phyloP scores from a whole-genome alignment of 2,329 filamentous ascomycete genomes.

The Aspergillus sp. region DNA sequence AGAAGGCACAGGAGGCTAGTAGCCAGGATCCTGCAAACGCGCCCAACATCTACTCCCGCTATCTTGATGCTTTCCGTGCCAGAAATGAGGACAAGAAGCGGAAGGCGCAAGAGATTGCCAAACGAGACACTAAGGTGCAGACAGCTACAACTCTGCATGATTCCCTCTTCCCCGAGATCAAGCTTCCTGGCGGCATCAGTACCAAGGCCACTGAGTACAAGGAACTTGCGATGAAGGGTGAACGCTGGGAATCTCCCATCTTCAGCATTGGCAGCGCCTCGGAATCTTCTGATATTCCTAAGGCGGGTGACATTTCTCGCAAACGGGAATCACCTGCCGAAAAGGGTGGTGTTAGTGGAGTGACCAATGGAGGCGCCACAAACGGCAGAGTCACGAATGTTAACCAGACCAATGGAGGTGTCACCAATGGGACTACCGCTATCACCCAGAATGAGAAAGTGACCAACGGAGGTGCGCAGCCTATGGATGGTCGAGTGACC shows the following conservation, averaged over 20 bases:
- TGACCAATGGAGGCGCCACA: not conserved
- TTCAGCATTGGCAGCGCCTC: slow-evolving; percentile 82
- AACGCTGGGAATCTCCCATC: slow-evolving; percentile 91
- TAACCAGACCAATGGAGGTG: slow-evolving; percentile 20
- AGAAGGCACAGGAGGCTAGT: slow-evolving; percentile 68
- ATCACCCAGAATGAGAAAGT: slow-evolving; percentile 15
- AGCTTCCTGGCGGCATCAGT: slow-evolving; percentile 83
- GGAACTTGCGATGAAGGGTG: slow-evolving; percentile 81
- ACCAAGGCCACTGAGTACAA: slow-evolving; percentile 93
- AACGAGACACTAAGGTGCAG: slow-evolving; percentile 73
- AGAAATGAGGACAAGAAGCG: slow-evolving; percentile 74
- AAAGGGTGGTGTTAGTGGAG: not conserved
- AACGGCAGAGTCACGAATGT: not conserved
- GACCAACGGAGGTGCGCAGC: slow-evolving; percentile 19
- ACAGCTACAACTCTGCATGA: slow-evolving; percentile 84
- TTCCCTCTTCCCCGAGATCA: slow-evolving; percentile 86
- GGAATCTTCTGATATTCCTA: slow-evolving; percentile 71
- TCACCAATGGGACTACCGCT: slow-evolving; percentile 10
- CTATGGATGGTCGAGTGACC: slow-evolving; percentile 1
- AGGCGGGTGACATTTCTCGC: slow-evolving; percentile 55
- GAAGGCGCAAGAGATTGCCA: slow-evolving; percentile 64
- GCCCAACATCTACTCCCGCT: slow-evolving; percentile 84
- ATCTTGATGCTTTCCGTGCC: slow-evolving; percentile 73
- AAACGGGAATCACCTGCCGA: slow-evolving; percentile 57
- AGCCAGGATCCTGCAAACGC: slow-evolving; percentile 70